phyloP scores from a whole-genome alignment of 176 grass and related monocot genomes.

The Tuctoria greenei region DNA sequence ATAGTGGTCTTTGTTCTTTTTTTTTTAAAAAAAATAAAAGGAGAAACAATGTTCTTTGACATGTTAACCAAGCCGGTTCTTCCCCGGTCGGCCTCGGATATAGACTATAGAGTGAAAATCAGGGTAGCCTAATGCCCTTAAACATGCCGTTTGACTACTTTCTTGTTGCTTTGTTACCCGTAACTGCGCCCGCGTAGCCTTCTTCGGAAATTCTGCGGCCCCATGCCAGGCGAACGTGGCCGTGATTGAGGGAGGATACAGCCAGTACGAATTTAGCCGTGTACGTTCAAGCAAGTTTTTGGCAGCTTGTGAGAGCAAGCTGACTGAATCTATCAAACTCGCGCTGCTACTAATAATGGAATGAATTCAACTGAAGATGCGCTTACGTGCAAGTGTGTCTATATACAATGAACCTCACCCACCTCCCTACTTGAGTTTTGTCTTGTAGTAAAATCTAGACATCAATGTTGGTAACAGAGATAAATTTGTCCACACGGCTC shows the following conservation, averaged over 20 bases:
- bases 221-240: constrained; percentile 1
- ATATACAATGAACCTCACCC: constrained; percentile 25
- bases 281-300: constrained; percentile 7
- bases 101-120: neutral
- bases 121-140: neutral
- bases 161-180: neutral
- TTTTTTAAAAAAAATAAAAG: no score
- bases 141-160: neutral
- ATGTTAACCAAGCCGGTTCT: neutral
- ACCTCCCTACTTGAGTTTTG: neutral
- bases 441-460: neutral
- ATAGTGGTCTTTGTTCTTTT: neutral
- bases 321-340: neutral
- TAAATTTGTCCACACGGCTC: no score
- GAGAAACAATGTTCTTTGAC: neutral
- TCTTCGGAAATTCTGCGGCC: neutral
- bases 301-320: neutral
- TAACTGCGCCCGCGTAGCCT: neutral
- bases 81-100: neutral
- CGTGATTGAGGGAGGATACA: constrained; percentile 10
- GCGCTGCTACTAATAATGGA: neutral
- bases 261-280: constrained; percentile 10
- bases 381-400: neutral
- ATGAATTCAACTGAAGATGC: constrained; percentile 2
- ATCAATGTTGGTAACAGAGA: neutral